Evolutionary conservation across 83 land plant genomes (phyloP).

Genomic region (Picea engelmannii): DNA sequence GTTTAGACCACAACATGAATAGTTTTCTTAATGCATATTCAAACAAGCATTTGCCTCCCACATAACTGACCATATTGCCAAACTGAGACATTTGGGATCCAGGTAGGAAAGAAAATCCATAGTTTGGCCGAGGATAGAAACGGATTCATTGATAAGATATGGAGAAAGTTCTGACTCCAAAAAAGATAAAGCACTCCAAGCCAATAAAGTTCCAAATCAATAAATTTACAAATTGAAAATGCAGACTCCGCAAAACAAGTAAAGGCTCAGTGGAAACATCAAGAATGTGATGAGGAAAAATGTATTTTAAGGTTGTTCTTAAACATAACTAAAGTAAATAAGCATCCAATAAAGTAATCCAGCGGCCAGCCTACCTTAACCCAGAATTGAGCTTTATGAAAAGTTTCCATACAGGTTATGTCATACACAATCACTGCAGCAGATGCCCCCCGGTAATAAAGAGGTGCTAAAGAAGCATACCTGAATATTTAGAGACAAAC

Average conservation of each 20-base stretch:
- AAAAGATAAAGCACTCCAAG: no score
- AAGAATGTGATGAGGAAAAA: not conserved
- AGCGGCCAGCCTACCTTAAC: slow-evolving; percentile 61
- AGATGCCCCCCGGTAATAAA: slow-evolving; percentile 91
- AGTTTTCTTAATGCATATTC: not conserved
- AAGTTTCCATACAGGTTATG: slow-evolving; percentile 86
- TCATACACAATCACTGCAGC: slow-evolving; percentile 95
- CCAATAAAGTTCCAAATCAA: not conserved
- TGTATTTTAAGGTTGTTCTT: not conserved
- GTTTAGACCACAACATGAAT: no score
- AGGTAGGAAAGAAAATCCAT: not conserved
- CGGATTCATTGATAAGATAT: not conserved
- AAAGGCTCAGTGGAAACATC: not conserved
- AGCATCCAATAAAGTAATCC: not conserved
- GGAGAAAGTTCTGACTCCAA: not conserved
- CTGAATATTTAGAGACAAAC: slow-evolving; percentile 32
- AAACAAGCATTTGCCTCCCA: not conserved
- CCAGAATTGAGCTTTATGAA: slow-evolving; percentile 94
- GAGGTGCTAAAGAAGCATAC: slow-evolving; percentile 94
- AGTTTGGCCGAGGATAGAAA: not conserved
- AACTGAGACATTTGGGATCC: not conserved
- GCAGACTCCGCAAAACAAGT: not conserved
- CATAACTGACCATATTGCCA: not conserved
- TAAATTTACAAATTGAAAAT: not conserved
- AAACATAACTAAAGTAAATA: slow-evolving; percentile 6